These are phyloP conservation scores for Malassezia sympodialis DNA, from an alignment of 1,284 basidiomycete species.

Conservation along the genomic window DNA sequence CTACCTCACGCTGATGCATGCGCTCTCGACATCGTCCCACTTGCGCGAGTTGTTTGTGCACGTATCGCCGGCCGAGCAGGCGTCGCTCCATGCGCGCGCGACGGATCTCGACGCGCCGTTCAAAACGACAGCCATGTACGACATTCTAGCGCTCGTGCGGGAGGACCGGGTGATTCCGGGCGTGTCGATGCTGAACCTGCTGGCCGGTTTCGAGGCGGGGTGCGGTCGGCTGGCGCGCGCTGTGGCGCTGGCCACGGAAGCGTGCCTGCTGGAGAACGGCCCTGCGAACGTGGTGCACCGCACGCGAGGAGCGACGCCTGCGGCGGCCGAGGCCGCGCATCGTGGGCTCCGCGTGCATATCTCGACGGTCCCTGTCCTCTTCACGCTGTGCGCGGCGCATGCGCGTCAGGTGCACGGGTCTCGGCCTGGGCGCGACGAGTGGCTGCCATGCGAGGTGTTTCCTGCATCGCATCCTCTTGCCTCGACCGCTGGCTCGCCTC, in stretches of 20 bases:
- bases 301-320: background rate
- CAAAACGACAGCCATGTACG: constrained; percentile 6
- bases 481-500: background rate
- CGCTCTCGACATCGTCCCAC: background rate
- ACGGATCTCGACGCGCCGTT: background rate
- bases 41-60: constrained; percentile 1
- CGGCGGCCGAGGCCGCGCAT: background rate
- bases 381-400: constrained; percentile 2
- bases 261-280: constrained; percentile 1
- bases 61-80: background rate
- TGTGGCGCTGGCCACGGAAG: background rate
- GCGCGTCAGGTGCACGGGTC: background rate
- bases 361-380: background rate
- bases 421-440: background rate
- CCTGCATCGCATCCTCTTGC: background rate
- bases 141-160: background rate
- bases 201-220: constrained; percentile 13
- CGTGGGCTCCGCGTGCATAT: constrained; percentile 1
- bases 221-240: background rate
- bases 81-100: background rate
- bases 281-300: background rate
- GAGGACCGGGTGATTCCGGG: constrained; percentile 9
- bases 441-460: background rate
- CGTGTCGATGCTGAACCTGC: constrained; percentile 14
- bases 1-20: constrained; percentile 16